phyloP scores from a whole-genome alignment of 1,139 yeast genomes.

The Tardiomyces blankii region DNA sequence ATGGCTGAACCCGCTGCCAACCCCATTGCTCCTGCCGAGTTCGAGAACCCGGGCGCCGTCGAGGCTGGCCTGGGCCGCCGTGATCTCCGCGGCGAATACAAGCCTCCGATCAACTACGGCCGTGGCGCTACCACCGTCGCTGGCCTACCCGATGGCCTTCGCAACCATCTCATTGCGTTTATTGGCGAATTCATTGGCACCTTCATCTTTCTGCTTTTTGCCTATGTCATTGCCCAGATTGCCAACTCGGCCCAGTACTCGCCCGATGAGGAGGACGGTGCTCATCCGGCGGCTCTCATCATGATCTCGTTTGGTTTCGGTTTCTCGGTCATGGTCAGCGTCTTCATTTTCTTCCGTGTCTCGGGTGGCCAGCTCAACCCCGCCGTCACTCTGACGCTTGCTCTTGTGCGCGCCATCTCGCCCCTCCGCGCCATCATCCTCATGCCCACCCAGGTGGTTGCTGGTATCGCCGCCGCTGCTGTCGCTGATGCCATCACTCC shows the following conservation, averaged over 20 bases:
- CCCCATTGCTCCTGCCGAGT: neutral
- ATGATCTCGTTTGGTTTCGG: conserved; percentile 88
- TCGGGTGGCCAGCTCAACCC: conserved; percentile 92
- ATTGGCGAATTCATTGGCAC: conserved; percentile 77
- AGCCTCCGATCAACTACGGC: neutral
- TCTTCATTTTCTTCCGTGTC: conserved; percentile 63
- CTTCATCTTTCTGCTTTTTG: conserved; percentile 71
- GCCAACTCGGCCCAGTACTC: conserved; percentile 33
- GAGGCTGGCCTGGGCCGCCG: neutral
- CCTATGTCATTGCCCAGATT: conserved; percentile 73
- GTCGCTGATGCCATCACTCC: conserved; percentile 85
- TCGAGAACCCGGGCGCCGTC: neutral
- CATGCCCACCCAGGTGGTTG: conserved; percentile 61
- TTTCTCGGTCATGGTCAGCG: conserved; percentile 68
- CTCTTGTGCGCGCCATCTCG: conserved; percentile 60
- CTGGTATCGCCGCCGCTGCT: conserved; percentile 90
- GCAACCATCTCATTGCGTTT: conserved; percentile 43
- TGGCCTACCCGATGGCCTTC: conserved; percentile 32
- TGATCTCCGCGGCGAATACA: neutral
- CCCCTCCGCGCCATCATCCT: conserved; percentile 61
- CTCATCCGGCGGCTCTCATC: conserved; percentile 58
- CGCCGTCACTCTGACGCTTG: conserved; percentile 68
- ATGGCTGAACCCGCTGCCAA: neutral
- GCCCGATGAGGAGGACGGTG: conserved; percentile 22
- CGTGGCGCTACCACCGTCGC: conserved; percentile 1